Base-by-base conservation (phyloP, 768 basidiomycete species). In the Serendipita indica region DNA sequence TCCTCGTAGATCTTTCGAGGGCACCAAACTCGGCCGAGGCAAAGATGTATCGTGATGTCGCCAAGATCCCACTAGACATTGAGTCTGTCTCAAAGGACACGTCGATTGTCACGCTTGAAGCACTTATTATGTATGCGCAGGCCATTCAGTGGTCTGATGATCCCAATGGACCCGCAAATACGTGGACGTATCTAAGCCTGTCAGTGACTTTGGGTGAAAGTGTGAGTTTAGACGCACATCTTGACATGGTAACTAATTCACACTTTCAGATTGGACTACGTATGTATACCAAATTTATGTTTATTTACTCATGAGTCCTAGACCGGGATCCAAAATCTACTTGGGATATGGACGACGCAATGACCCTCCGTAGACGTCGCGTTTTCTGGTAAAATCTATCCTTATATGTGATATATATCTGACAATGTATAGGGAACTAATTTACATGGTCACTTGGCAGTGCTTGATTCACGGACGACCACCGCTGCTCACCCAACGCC, bases 311-410 rank as follows among this genome's bases (percentile, higher is more conserved):
- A 4, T 27, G 32, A 28, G 45, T 10, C 7, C 12, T 33, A 54
- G 49, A 54, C 25, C 49, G 49, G 10, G 49, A 54, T 54, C 49
- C 49, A 7, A 54, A 54, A 28, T 54, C 49, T 7, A 54, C 49
- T 10, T 54, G 49, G 49, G 32, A 28, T 54, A 54, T 54, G 49
- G 49, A 54, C 32, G 49, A 54, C n/a, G 49, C 49, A n/a, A 54
- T 18, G 12, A 20, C 49, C 20, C 25, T 54, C n/a, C 10, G 49
- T 7, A 4, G 49, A 54, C 12, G 49, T n/a, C 20, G 49, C 7
- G 49, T 54, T 7, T 54, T 54, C 30, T 54, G 49, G 49, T 54
- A 16, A 54, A 30, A 12, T 12, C 25, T 46, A 12, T 46, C 16
- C 45, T 13, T 12, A 46, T 5, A 54, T 10, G 30, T 10, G 49